phyloP scores from a whole-genome alignment of 1,139 yeast genomes.

The Diutina scorzettiae region DNA sequence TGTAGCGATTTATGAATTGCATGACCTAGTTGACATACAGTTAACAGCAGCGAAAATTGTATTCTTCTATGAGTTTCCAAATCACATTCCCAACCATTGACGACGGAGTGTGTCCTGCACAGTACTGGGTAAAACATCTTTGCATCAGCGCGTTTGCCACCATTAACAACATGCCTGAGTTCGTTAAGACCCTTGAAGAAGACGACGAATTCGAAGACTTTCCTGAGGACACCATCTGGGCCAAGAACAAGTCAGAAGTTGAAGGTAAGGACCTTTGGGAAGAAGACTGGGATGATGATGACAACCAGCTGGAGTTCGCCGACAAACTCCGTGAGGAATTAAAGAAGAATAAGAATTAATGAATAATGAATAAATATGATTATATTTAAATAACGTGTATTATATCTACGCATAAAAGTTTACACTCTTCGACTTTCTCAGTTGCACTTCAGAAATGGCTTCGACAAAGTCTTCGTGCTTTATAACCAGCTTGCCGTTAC shows the following conservation, averaged over 20 bases:
- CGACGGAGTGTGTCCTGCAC: too few relatives aligned
- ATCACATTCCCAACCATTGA: too few relatives aligned
- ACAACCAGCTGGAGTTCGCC: conserved; percentile 76
- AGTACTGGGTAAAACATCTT: too few relatives aligned
- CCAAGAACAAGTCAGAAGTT: conserved; percentile 19
- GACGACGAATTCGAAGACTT: conserved; percentile 95
- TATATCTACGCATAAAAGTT: conserved; percentile 72
- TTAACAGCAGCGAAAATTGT: too few relatives aligned
- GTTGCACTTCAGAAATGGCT: conserved; percentile 96
- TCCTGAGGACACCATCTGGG: conserved; percentile 64
- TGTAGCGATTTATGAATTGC: too few relatives aligned
- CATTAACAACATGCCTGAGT: conserved; percentile 12
- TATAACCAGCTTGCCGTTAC: conserved; percentile 85
- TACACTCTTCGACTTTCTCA: conserved; percentile 88
- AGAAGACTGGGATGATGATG: conserved; percentile 94
- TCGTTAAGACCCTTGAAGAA: conserved; percentile 62
- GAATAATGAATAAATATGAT: neutral
- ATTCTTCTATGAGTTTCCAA: too few relatives aligned
- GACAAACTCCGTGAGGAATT: conserved; percentile 47
- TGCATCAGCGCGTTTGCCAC: neutral
- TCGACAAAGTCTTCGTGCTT: conserved; percentile 98
- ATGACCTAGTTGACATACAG: too few relatives aligned
- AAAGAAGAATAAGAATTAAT: conserved; percentile 15
- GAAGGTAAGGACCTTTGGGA: conserved; percentile 62
- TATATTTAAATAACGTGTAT: neutral